phyloP scores from a whole-genome alignment of 106 monocot species.

The Iris macrosiphon region DNA sequence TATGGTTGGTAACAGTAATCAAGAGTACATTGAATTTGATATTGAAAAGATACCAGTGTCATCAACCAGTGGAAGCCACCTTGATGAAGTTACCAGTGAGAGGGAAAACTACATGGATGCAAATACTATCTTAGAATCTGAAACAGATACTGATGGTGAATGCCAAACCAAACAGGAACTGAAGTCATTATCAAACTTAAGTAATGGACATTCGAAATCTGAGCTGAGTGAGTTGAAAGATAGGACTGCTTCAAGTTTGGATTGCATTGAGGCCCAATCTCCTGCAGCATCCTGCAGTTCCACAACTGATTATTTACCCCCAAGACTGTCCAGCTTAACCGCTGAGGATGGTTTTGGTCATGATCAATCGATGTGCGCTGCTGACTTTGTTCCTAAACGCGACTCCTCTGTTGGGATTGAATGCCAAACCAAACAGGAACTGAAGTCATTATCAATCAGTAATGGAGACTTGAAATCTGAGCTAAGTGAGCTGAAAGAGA shows the following conservation, averaged over 20 bases:
- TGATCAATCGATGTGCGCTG: constrained; percentile 1
- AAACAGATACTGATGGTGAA: constrained; percentile 48
- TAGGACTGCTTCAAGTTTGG: neutral
- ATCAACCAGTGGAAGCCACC: constrained; percentile 9
- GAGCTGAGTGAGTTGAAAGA: neutral
- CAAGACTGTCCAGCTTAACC: no score
- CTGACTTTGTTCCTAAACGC: no score
- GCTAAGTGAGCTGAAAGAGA: neutral
- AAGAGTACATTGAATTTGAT: constrained; percentile 11
- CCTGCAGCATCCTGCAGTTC: neutral
- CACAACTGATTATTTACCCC: neutral
- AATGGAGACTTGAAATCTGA: constrained; percentile 16
- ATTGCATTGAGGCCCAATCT: constrained; percentile 1
- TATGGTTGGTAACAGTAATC: constrained; percentile 4
- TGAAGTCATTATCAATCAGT: constrained; percentile 13
- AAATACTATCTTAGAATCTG: constrained; percentile 47
- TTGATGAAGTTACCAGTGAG: constrained; percentile 48
- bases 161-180: constrained; percentile 58
- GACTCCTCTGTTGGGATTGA: no score
- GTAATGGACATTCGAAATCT: constrained; percentile 13
- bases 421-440: constrained; percentile 25
- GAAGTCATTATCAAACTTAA: constrained; percentile 10
- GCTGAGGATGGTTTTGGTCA: constrained; percentile 2
- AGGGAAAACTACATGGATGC: constrained; percentile 70
- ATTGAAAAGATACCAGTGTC: constrained; percentile 5